These are phyloP conservation scores for Puccinia hordei DNA, from an alignment of 1,284 basidiomycete species.

Conservation along the genomic window DNA sequence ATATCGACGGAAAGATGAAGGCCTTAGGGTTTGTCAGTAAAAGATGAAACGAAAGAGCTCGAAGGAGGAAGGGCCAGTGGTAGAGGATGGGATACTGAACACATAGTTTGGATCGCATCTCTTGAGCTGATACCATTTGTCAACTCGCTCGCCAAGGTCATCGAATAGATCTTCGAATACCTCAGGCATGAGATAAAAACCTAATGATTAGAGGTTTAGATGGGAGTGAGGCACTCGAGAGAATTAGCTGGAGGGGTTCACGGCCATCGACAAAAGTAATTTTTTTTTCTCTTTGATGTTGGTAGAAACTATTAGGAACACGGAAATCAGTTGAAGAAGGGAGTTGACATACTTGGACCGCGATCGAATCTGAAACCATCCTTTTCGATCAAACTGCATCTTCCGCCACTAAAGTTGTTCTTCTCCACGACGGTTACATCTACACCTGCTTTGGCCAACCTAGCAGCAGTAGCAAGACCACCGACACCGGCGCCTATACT, in stretches of 20 bases:
- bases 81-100: constrained; percentile 50
- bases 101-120: constrained; percentile 51
- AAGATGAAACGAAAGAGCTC: neutral
- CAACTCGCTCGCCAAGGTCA: constrained; percentile 46
- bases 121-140: constrained; percentile 51
- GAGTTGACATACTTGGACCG: constrained; percentile 39
- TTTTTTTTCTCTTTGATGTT: neutral
- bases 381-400: constrained; percentile 63
- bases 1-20: neutral
- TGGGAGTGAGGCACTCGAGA: neutral
- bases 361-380: constrained; percentile 59
- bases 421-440: constrained; percentile 62
- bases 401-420: constrained; percentile 63
- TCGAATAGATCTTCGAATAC: constrained; percentile 49
- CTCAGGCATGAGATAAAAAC: constrained; percentile 51
- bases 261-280: neutral
- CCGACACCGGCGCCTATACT: constrained; percentile 62
- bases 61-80: neutral
- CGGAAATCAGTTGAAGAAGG: neutral
- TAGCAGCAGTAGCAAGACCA: constrained; percentile 62
- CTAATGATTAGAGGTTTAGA: constrained; percentile 20
- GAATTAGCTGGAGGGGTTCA: neutral
- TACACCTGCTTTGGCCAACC: constrained; percentile 62
- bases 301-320: too few relatives aligned
- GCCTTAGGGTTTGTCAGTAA: neutral